Evolutionary conservation across 257 asterid species (phyloP).

Genomic region (Oldenlandia corymbosa): DNA sequence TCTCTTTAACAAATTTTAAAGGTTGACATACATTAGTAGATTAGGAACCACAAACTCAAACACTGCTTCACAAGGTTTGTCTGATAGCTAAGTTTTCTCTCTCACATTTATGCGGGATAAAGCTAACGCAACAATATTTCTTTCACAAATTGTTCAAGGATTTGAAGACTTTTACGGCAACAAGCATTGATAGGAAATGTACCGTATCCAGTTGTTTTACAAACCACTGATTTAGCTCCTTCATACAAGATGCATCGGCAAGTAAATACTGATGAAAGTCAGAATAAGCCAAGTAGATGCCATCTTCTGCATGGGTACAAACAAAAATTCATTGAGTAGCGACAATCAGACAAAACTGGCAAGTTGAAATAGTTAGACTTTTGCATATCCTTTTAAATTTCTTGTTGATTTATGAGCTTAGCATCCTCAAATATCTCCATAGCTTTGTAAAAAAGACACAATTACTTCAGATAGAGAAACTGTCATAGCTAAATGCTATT

Average conservation of each 20-base stretch:
- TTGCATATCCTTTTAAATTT: background rate
- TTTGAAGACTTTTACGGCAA: background rate
- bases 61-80: background rate
- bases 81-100: background rate
- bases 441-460: background rate
- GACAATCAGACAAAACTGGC: constrained; percentile 10
- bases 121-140: background rate
- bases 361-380: background rate
- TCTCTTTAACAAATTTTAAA: background rate
- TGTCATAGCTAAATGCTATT: background rate
- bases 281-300: constrained; percentile 81
- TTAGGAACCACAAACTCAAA: background rate
- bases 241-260: constrained; percentile 71
- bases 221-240: constrained; percentile 93
- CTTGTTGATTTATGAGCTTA: background rate
- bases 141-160: background rate
- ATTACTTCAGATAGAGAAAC: background rate
- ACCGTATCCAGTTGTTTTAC: constrained; percentile 86
- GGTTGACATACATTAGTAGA: background rate
- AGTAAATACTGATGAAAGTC: constrained; percentile 81
- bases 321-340: constrained; percentile 7
- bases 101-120: background rate
- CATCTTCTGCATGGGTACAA: constrained; percentile 55
- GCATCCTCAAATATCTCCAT: background rate
- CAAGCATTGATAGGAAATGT: constrained; percentile 15